phyloP scores from a whole-genome alignment of 2,329 filamentous ascomycete genomes.

The Fusarium sp. region DNA sequence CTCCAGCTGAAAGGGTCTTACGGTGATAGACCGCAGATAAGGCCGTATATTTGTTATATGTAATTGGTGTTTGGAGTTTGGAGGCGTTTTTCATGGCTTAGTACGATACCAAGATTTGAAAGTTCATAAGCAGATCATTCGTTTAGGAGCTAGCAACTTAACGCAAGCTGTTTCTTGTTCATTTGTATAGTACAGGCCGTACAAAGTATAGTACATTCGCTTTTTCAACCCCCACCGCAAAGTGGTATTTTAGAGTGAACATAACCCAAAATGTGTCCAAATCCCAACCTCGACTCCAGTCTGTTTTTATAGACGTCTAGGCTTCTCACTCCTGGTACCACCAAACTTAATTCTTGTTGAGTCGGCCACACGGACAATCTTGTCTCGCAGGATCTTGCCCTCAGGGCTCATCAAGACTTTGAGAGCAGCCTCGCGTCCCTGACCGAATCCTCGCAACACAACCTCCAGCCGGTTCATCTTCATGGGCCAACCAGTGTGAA shows the following conservation, averaged over 20 bases:
- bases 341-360: conserved; percentile 94
- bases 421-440: conserved; percentile 86
- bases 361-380: conserved; percentile 86
- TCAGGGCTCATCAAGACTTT: conserved; percentile 92
- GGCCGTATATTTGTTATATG: conserved; percentile 17
- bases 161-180: conserved; percentile 38
- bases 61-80: conserved; percentile 48
- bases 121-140: conserved; percentile 40
- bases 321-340: conserved; percentile 86
- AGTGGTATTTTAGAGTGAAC: conserved; percentile 28
- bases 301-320: conserved; percentile 77
- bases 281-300: conserved; percentile 14
- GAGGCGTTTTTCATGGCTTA: conserved; percentile 36
- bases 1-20: conserved; percentile 66
- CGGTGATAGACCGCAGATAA: conserved; percentile 34
- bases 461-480: conserved; percentile 85
- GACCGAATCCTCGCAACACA: conserved; percentile 85
- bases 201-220: conserved; percentile 55
- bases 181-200: conserved; percentile 53
- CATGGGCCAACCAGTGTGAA: conserved; percentile 82
- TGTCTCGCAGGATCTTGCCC: conserved; percentile 78
- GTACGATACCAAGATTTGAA: conserved; percentile 48
- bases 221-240: conserved; percentile 27
- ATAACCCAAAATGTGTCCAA: conserved; percentile 23
- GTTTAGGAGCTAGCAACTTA: conserved; percentile 33